Evolutionary conservation across 2,329 filamentous ascomycete species (phyloP).

Genomic region (Aspergillus novoparasiticus): DNA sequence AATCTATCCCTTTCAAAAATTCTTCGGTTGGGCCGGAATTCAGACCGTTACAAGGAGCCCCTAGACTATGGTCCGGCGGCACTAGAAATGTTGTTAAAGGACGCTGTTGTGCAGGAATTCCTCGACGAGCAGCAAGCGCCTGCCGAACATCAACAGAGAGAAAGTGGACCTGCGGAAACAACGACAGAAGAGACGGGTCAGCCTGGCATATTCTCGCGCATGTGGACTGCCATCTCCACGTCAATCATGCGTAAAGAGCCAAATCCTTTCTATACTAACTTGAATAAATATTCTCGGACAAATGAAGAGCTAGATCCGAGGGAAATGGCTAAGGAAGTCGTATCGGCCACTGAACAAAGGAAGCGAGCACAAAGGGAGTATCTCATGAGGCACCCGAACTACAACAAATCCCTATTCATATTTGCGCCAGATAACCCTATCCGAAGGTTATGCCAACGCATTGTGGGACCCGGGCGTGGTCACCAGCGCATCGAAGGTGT

Average conservation of each 20-base stretch:
- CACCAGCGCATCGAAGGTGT: constrained; percentile 85
- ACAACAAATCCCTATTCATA: constrained; percentile 89
- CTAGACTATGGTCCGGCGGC: constrained; percentile 89
- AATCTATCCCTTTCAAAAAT: constrained; percentile 68
- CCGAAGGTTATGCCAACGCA: constrained; percentile 78
- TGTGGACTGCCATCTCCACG: constrained; percentile 64
- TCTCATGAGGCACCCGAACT: constrained; percentile 79
- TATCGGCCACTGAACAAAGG: constrained; percentile 77
- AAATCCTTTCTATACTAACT: constrained; percentile 91
- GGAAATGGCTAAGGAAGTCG: constrained; percentile 86
- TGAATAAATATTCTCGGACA: constrained; percentile 64
- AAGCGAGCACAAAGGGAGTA: constrained; percentile 91
- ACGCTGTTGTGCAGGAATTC: constrained; percentile 92
- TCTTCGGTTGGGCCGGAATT: constrained; percentile 64
- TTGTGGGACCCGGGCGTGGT: constrained; percentile 90
- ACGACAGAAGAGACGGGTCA: constrained; percentile 49
- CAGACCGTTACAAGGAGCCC: constrained; percentile 70
- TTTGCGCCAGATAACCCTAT: constrained; percentile 79
- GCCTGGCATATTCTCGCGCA: constrained; percentile 60
- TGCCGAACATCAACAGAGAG: constrained; percentile 31
- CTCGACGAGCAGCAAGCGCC: constrained; percentile 69
- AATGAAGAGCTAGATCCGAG: constrained; percentile 82
- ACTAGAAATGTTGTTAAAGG: constrained; percentile 94
- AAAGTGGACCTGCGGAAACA: constrained; percentile 30
- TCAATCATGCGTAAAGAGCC: constrained; percentile 69